Conservation (phyloP, 345 rosid species). For the Populus tremula region DNA sequence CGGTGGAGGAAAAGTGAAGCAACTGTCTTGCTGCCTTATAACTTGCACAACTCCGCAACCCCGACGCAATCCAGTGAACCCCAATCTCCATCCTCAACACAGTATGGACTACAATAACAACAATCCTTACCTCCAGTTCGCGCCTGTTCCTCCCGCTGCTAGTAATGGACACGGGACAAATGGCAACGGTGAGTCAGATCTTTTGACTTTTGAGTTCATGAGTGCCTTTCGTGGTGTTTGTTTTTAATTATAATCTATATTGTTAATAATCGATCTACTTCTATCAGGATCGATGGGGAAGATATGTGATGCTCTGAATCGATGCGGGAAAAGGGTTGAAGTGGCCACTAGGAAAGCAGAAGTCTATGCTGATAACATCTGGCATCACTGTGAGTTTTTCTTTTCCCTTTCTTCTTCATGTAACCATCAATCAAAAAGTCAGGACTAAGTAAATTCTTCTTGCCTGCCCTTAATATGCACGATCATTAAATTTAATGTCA, state of each 20-base stretch:
- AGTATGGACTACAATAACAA: constrained; percentile 15
- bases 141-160: constrained; percentile 21
- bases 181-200: constrained; percentile 32
- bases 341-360: constrained; percentile 59
- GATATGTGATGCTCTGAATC: constrained; percentile 47
- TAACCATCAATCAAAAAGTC: not conserved
- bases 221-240: not conserved
- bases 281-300: constrained; percentile 52
- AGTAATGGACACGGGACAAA: constrained; percentile 21
- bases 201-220: not conserved
- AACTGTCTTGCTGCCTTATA: not conserved
- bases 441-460: not conserved
- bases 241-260: not conserved
- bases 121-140: constrained; percentile 45
- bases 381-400: constrained; percentile 50
- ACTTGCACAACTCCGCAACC: not conserved
- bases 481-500: not conserved
- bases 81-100: not conserved
- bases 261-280: not conserved
- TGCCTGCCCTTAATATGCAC: not conserved
- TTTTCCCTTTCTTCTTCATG: not conserved
- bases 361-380: constrained; percentile 49
- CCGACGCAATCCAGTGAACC: not conserved
- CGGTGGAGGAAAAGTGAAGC: not conserved
- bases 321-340: constrained; percentile 59